Conservation (phyloP, 768 basidiomycete genomes). For the Macrocybe gigantea region DNA sequence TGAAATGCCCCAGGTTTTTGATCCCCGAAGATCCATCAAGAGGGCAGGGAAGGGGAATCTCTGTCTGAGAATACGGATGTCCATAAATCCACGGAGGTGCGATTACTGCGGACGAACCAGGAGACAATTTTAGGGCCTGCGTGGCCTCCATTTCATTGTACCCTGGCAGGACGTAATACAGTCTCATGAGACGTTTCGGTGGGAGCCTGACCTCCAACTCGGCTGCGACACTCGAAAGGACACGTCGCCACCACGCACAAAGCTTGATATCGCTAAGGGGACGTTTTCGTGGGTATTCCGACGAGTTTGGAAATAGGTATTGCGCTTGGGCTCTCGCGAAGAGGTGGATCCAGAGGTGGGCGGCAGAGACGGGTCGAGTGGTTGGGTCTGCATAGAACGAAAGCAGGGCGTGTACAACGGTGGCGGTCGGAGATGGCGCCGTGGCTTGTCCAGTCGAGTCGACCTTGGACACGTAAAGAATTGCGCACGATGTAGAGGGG, state of each 20-base stretch:
- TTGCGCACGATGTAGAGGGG: conserved; percentile 58
- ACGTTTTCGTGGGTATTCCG: conserved; percentile 60
- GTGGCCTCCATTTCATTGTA: conserved; percentile 62
- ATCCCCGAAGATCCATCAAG: conserved; percentile 17
- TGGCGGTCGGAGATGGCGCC: conserved; percentile 60
- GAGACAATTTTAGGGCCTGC: conserved; percentile 41
- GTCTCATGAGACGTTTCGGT: conserved; percentile 22
- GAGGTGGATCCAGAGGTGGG: conserved; percentile 73
- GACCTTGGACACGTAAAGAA: conserved; percentile 91
- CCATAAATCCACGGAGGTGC: conserved; percentile 61
- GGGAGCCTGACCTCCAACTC: conserved; percentile 26
- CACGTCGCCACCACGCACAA: conserved; percentile 90
- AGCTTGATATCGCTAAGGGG: conserved; percentile 74
- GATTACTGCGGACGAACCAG: conserved; percentile 13
- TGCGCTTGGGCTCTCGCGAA: conserved; percentile 89
- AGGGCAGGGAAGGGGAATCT: conserved; percentile 42
- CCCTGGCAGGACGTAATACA: conserved; percentile 70
- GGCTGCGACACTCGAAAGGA: conserved; percentile 52
- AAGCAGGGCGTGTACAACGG: conserved; percentile 65
- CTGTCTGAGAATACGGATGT: conserved; percentile 65
- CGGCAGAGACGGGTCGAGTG: conserved; percentile 54
- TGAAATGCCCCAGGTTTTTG: conserved; percentile 59
- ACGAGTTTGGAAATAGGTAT: conserved; percentile 91
- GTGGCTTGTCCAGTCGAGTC: conserved; percentile 82
- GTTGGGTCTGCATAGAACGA: conserved; percentile 53